Conservation (phyloP, 148 eudicot genomes). For the Chenopodium suecicum region DNA sequence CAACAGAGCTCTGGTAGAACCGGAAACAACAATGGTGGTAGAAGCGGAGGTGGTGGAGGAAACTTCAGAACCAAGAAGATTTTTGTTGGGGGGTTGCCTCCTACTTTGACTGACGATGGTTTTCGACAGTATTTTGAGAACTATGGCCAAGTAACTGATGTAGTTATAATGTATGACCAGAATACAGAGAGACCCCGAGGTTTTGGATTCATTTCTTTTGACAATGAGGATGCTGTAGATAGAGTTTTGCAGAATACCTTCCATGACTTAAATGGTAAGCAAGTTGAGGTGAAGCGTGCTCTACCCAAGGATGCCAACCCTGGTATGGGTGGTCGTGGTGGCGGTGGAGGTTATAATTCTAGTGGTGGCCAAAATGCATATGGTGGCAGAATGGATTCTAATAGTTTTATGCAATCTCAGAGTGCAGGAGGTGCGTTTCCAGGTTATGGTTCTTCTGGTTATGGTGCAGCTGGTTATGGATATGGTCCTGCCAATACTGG, state of each 20-base stretch:
- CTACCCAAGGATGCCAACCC: slow-evolving; percentile 92
- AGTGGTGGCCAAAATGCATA: slow-evolving; percentile 63
- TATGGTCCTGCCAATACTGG: slow-evolving; percentile 69
- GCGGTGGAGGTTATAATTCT: slow-evolving; percentile 69
- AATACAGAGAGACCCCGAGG: slow-evolving; percentile 92
- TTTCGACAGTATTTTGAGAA: slow-evolving; percentile 87
- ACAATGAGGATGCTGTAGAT: slow-evolving; percentile 91
- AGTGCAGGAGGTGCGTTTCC: slow-evolving; percentile 70
- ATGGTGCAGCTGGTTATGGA: slow-evolving; percentile 68
- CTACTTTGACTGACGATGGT: slow-evolving; percentile 78
- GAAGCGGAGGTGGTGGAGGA: slow-evolving; percentile 64
- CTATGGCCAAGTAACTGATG: slow-evolving; percentile 83
- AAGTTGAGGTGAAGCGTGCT: slow-evolving; percentile 95
- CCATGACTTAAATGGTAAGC: slow-evolving; percentile 85
- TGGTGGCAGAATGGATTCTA: slow-evolving; percentile 73
- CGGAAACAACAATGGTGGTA: slow-evolving; percentile 48
- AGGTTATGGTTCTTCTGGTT: slow-evolving; percentile 72
- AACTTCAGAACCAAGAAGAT: slow-evolving; percentile 84
- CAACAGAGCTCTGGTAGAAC: slow-evolving; percentile 61
- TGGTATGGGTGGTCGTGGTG: slow-evolving; percentile 64
- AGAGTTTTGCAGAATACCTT: slow-evolving; percentile 85
- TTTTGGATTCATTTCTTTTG: slow-evolving; percentile 90
- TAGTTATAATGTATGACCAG: slow-evolving; percentile 93
- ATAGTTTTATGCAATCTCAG: slow-evolving; percentile 72
- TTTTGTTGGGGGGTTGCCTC: slow-evolving; percentile 95